phyloP scores from a whole-genome alignment of 2,329 filamentous ascomycete genomes.

The Clarireedia sp. region DNA sequence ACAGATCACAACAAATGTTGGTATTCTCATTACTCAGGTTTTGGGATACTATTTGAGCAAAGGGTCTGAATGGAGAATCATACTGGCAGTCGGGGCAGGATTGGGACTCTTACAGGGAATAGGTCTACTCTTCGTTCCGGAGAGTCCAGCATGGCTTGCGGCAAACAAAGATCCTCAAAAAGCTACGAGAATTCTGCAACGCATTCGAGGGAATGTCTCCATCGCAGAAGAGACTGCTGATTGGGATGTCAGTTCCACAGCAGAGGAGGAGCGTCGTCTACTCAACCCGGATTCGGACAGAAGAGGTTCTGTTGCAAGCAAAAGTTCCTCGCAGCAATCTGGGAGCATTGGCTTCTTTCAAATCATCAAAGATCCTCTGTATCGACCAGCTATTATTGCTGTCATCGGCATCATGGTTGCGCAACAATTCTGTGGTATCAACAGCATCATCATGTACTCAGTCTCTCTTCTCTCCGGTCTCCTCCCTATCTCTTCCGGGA shows the following conservation, averaged over 20 bases:
- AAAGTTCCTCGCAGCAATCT: constrained; percentile 22
- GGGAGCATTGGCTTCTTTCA: constrained; percentile 51
- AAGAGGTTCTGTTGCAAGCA: constrained; percentile 22
- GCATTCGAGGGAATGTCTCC: constrained; percentile 64
- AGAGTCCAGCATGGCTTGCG: constrained; percentile 83
- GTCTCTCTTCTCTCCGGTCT: constrained; percentile 79
- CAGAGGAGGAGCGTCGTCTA: constrained; percentile 26
- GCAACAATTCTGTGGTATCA: constrained; percentile 90
- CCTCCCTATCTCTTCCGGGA: constrained; percentile 69
- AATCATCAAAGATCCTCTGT: constrained; percentile 59
- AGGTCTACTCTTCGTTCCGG: constrained; percentile 69
- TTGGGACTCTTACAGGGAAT: constrained; percentile 60
- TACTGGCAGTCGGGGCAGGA: constrained; percentile 64
- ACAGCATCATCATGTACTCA: constrained; percentile 98
- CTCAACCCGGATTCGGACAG: constrained; percentile 16
- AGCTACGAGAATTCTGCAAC: constrained; percentile 63
- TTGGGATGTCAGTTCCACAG: constrained; percentile 41
- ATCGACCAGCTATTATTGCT: constrained; percentile 68
- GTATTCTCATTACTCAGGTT: constrained; percentile 75
- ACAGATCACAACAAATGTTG: constrained; percentile 87
- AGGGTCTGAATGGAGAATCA: constrained; percentile 72
- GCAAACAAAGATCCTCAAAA: constrained; percentile 50
- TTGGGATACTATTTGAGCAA: constrained; percentile 83
- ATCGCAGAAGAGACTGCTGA: constrained; percentile 64
- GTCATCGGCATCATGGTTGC: constrained; percentile 87